Evolutionary conservation across 2,329 filamentous ascomycete genomes (phyloP).

Genomic region (Fusarium oligoseptatum): DNA sequence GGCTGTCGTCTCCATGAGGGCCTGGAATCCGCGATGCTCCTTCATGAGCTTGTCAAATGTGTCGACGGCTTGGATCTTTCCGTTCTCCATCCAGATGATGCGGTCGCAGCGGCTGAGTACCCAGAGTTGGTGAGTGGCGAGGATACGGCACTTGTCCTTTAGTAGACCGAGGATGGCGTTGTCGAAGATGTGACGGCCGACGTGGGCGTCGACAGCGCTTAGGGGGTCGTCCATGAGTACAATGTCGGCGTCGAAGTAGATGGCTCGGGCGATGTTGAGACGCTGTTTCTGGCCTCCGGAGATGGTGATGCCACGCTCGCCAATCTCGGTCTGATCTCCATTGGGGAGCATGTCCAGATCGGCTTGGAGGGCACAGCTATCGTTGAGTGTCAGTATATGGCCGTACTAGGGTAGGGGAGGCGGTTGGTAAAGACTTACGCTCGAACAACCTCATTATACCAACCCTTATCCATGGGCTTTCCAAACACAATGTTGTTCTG

Average conservation of each 20-base stretch:
- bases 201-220: conserved; percentile 77
- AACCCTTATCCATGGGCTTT: conserved; percentile 78
- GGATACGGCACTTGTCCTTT: conserved; percentile 87
- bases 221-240: conserved; percentile 78
- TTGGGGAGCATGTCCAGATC: conserved; percentile 95
- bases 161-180: conserved; percentile 91
- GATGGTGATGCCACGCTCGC: conserved; percentile 94
- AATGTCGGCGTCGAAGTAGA: conserved; percentile 77
- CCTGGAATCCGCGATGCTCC: conserved; percentile 81
- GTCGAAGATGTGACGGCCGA: conserved; percentile 86
- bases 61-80: conserved; percentile 85
- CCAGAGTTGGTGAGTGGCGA: conserved; percentile 96
- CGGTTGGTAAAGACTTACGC: conserved; percentile 62
- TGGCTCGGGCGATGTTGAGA: conserved; percentile 89
- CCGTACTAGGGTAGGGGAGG: not conserved
- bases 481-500: conserved; percentile 93
- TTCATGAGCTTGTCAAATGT: conserved; percentile 91
- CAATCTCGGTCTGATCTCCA: conserved; percentile 91
- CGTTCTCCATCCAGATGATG: conserved; percentile 93
- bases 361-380: conserved; percentile 80
- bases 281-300: conserved; percentile 96
- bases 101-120: conserved; percentile 91
- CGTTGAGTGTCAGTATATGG: not conserved
- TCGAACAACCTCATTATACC: conserved; percentile 88
- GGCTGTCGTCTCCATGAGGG: conserved; percentile 88